phyloP scores from a whole-genome alignment of 345 rosid genomes.

The Fremontodendron californicum region DNA sequence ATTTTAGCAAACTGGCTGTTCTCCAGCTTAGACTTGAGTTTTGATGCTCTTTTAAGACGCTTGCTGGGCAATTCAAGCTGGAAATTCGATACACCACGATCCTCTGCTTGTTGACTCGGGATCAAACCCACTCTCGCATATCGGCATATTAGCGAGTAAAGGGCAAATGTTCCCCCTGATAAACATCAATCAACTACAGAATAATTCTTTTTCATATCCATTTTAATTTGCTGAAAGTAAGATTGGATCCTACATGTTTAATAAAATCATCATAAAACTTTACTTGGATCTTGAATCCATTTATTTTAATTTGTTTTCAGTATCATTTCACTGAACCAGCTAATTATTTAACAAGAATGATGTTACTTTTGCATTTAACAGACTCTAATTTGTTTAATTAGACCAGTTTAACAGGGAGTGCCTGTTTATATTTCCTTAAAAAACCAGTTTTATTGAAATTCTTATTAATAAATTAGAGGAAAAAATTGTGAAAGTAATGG shows the following conservation, averaged over 20 bases:
- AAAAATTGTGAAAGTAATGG: no score
- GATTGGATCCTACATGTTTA: not conserved
- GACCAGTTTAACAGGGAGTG: no score
- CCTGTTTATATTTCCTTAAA: no score
- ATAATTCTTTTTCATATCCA: not conserved
- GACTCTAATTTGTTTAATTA: no score
- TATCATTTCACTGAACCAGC: no score
- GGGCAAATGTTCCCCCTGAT: slow-evolving; percentile 52
- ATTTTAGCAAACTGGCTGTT: slow-evolving; percentile 30
- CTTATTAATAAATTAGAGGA: no score
- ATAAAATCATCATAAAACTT: no score
- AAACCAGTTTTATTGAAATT: no score
- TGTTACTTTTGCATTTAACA: no score
- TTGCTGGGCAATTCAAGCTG: slow-evolving; percentile 31
- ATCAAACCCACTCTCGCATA: slow-evolving; percentile 42
- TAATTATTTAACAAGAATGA: no score
- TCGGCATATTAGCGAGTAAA: slow-evolving; percentile 49
- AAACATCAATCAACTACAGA: not conserved
- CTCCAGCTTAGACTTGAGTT: slow-evolving; percentile 29
- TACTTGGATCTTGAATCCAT: no score
- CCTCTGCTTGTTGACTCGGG: slow-evolving; percentile 46
- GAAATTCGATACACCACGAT: slow-evolving; percentile 32
- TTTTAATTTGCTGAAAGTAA: not conserved
- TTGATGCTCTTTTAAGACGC: slow-evolving; percentile 27
- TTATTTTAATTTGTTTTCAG: no score